Conservation (phyloP, 2,329 filamentous ascomycete genomes). For the Sphaerulina musiva region DNA sequence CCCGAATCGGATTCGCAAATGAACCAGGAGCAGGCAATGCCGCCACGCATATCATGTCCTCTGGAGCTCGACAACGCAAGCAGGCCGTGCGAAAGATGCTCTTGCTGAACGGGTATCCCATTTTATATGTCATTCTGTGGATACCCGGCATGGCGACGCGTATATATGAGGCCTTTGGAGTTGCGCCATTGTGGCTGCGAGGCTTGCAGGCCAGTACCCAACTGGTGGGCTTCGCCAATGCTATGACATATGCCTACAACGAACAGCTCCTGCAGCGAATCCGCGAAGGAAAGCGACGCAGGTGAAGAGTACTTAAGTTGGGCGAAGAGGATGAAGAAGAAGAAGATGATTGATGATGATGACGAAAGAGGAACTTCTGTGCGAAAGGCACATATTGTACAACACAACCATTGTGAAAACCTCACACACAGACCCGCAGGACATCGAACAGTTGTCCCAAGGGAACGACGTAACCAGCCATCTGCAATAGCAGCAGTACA, state of each 20-base stretch:
- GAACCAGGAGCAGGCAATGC: neutral
- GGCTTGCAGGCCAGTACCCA: constrained; percentile 21
- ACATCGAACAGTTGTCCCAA: no score
- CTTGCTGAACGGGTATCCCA: constrained; percentile 33
- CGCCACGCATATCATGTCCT: neutral
- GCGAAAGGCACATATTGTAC: no score
- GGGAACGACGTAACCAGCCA: no score
- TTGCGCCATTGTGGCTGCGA: constrained; percentile 17
- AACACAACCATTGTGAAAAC: no score
- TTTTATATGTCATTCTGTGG: constrained; percentile 33
- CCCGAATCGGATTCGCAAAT: neutral
- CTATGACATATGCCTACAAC: constrained; percentile 19
- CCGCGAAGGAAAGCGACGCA: neutral
- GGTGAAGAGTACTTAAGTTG: neutral
- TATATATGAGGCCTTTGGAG: constrained; percentile 15
- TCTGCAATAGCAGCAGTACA: neutral
- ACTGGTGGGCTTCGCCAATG: constrained; percentile 19
- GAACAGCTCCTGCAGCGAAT: constrained; percentile 16
- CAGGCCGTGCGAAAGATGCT: constrained; percentile 25
- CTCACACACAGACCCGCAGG: no score
- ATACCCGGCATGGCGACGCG: constrained; percentile 30
- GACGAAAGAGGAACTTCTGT: neutral
- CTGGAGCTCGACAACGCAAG: constrained; percentile 11
- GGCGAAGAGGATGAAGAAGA: neutral
- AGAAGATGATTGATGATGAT: neutral